Percentiles rank a stretch among this genome's conserved stretches.
Evolutionary conservation across 1,139 yeast genomes (phyloP).

Genomic region (Saccharomyces uvarum): DNA sequence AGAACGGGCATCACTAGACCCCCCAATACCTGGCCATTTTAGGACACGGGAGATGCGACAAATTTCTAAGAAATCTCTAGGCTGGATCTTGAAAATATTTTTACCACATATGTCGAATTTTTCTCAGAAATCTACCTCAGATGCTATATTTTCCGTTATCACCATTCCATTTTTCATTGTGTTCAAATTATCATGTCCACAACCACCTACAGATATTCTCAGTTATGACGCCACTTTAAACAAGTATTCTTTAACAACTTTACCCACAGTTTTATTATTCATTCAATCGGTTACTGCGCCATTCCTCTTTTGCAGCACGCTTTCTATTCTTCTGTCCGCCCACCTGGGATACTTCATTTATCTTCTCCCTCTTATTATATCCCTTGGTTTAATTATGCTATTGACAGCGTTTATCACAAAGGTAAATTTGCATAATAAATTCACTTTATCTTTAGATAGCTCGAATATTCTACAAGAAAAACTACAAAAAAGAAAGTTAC

Average conservation of each 20-base stretch:
- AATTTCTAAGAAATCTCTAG: conserved; percentile 8
- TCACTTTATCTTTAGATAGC: conserved; percentile 17
- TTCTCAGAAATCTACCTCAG: conserved; percentile 17
- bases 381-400: conserved; percentile 9
- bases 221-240: conserved; percentile 14
- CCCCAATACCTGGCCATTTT: background rate
- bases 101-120: conserved; percentile 27
- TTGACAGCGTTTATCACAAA: conserved; percentile 10
- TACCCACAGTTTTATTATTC: conserved; percentile 15
- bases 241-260: conserved; percentile 11
- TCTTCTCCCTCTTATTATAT: conserved; percentile 8
- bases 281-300: conserved; percentile 24
- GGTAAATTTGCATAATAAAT: conserved; percentile 13
- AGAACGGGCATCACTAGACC: background rate
- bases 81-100: conserved; percentile 14
- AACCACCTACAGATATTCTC: conserved; percentile 13
- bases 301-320: conserved; percentile 12
- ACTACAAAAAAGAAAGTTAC: background rate
- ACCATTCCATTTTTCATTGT: conserved; percentile 27
- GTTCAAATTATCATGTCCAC: conserved; percentile 27
- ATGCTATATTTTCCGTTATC: conserved; percentile 21
- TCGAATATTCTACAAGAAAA: background rate
- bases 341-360: conserved; percentile 5
- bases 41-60: conserved; percentile 3
- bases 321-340: conserved; percentile 14